A percentile compares a stretch with the other conserved stretches of the same genome.
Evolutionary conservation across 2,329 filamentous ascomycete genomes (phyloP).

Genomic region (Pseudodiploospora longispora): DNA sequence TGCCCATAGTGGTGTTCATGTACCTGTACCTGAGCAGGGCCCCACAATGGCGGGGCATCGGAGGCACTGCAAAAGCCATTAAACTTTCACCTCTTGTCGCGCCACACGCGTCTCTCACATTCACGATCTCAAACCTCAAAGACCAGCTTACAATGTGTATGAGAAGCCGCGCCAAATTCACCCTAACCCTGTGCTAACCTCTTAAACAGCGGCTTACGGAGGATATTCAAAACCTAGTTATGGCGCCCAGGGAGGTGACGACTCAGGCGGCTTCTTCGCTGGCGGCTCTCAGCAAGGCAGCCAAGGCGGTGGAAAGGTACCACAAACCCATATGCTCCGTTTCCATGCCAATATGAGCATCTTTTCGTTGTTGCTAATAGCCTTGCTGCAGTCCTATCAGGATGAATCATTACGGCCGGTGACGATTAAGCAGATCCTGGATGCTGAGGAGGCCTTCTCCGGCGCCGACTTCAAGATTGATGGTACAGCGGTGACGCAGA

Average conservation of each 20-base stretch:
- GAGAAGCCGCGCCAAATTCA: conserved; percentile 2
- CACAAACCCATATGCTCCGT: too few species aligned
- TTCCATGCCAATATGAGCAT: too few species aligned
- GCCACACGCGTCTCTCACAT: conserved; percentile 23
- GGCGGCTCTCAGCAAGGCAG: conserved; percentile 54
- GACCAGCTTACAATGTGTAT: conserved; percentile 26
- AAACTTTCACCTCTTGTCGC: conserved; percentile 25
- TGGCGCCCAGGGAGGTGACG: conserved; percentile 48
- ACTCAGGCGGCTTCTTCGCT: conserved; percentile 54
- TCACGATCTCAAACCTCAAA: conserved; percentile 8
- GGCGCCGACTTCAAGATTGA: conserved; percentile 77
- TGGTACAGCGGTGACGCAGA: conserved; percentile 60
- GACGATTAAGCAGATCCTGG: conserved; percentile 89
- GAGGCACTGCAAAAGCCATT: conserved; percentile 15
- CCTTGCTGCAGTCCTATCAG: conserved; percentile 44
- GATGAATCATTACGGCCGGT: conserved; percentile 88
- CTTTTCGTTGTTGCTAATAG: too few species aligned
- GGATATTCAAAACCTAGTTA: conserved; percentile 39
- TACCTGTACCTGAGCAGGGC: too few species aligned
- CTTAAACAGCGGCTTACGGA: conserved; percentile 38
- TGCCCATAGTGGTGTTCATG: too few species aligned
- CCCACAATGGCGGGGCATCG: too few species aligned
- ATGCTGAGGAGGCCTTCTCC: conserved; percentile 68
- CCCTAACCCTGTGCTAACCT: not conserved
- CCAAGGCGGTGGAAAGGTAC: conserved; percentile 40